Percentiles rank a stretch among this genome's conserved stretches.
Evolutionary conservation across 139 green algal species (phyloP).

Genomic region (Asterochloris sp.): DNA sequence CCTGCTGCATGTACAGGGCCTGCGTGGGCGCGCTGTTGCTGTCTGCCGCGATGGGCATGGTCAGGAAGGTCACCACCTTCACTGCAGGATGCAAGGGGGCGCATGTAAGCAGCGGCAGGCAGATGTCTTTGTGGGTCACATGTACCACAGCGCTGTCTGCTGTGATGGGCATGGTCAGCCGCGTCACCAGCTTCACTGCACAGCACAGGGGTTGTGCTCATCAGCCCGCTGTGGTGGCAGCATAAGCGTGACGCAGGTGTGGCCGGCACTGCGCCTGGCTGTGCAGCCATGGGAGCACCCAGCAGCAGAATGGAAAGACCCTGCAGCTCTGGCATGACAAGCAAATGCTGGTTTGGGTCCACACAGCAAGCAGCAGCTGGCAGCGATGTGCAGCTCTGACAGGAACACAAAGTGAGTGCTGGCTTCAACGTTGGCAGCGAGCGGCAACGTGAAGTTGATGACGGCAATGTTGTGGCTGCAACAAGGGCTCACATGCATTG

Average conservation of each 20-base stretch:
- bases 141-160: neutral
- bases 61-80: slow-evolving; percentile 90
- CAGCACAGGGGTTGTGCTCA: too few species aligned
- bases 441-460: neutral
- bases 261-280: too few species aligned
- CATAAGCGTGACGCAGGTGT: too few species aligned
- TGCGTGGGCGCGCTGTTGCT: slow-evolving; percentile 37
- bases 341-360: too few species aligned
- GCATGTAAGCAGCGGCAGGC: too few species aligned
- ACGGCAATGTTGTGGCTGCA: neutral
- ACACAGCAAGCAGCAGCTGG: neutral
- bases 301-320: too few species aligned
- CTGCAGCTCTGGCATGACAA: too few species aligned
- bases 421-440: neutral
- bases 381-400: neutral
- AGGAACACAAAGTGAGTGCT: neutral
- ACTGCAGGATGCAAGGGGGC: slow-evolving; percentile 53
- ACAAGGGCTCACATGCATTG: slow-evolving; percentile 57
- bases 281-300: too few species aligned
- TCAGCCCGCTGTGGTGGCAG: too few species aligned
- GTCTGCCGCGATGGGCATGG: slow-evolving; percentile 67
- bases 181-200: neutral
- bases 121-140: neutral
- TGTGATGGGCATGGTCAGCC: neutral
- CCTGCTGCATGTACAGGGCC: slow-evolving; percentile 40